phyloP scores from a whole-genome alignment of 129 eudicot species.

The Pseudognaphalium luteoalbum region DNA sequence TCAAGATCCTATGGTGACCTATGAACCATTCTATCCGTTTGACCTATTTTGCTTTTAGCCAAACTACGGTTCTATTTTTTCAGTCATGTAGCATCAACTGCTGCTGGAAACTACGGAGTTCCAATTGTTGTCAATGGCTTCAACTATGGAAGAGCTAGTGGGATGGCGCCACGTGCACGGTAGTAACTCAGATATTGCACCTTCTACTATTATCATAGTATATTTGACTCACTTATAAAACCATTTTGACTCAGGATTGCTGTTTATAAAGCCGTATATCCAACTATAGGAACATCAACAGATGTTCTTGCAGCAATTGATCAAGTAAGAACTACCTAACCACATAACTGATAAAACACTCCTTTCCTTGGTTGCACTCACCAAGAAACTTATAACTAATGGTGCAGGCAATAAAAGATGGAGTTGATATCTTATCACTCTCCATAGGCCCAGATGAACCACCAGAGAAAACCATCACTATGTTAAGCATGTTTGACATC shows the following conservation, averaged over 20 bases:
- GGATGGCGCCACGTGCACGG: slow-evolving; percentile 99
- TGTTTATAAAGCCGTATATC: slow-evolving; percentile 89
- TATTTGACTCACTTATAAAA: slow-evolving; percentile 10
- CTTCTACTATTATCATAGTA: slow-evolving; percentile 6
- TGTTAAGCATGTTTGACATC: slow-evolving; percentile 76
- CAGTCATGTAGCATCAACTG: slow-evolving; percentile 94
- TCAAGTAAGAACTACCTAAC: slow-evolving; percentile 56
- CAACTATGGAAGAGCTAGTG: slow-evolving; percentile 84
- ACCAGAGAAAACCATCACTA: slow-evolving; percentile 73
- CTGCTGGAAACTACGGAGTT: slow-evolving; percentile 94
- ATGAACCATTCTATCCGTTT: no score
- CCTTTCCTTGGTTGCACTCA: neutral
- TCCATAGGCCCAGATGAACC: slow-evolving; percentile 93
- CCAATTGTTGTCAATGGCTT: slow-evolving; percentile 87
- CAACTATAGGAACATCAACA: slow-evolving; percentile 69
- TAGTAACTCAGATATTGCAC: slow-evolving; percentile 20
- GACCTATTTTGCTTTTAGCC: neutral
- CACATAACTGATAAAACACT: neutral
- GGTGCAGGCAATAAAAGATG: slow-evolving; percentile 80
- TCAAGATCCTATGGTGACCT: no score
- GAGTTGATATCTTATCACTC: slow-evolving; percentile 80
- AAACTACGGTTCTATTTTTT: slow-evolving; percentile 22
- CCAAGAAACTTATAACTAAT: neutral
- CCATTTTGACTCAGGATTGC: slow-evolving; percentile 68
- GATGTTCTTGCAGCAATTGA: slow-evolving; percentile 96